Percentiles rank a stretch among this genome's conserved stretches.
Conservation (phyloP, 139 green algal species). For the Chlorella vulgaris region DNA sequence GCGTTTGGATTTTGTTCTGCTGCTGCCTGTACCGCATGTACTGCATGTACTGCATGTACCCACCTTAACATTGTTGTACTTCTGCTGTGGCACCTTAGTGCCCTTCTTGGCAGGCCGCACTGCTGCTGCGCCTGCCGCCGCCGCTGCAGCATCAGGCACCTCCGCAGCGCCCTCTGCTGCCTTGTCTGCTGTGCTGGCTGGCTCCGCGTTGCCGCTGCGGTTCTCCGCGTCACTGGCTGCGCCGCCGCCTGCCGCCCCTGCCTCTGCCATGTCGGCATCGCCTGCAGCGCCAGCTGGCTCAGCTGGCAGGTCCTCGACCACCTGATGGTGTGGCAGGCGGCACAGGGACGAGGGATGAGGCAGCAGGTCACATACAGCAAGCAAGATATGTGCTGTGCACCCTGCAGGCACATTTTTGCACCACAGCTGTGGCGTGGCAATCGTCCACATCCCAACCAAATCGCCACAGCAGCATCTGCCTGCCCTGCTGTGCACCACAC, state of each 20-base stretch:
- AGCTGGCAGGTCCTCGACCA: neutral
- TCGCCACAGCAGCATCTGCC: too few species aligned
- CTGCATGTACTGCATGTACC: neutral
- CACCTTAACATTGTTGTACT: constrained; percentile 84
- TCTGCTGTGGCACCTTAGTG: constrained; percentile 73
- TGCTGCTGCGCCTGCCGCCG: constrained; percentile 1
- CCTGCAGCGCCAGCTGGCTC: neutral
- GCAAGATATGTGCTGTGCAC: too few species aligned
- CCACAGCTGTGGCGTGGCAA: too few species aligned
- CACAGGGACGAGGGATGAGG: neutral
- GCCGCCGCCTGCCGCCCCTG: neutral
- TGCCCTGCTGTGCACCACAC: too few species aligned
- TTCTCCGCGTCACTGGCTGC: constrained; percentile 13
- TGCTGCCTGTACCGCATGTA: too few species aligned
- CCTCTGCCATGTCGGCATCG: constrained; percentile 36
- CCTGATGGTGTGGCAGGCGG: neutral
- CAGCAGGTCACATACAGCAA: too few species aligned
- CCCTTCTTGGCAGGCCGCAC: constrained; percentile 28
- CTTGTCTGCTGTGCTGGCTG: constrained; percentile 13
- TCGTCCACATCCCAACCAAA: too few species aligned
- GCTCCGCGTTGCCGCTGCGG: constrained; percentile 1
- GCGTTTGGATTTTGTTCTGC: too few species aligned
- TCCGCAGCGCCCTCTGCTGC: neutral
- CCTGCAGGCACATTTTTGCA: too few species aligned
- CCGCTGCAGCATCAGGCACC: neutral